Evolutionary conservation across 768 basidiomycete genomes (phyloP), one percentile per base, ranked within the genome.

Genomic region (Amanita thiersii): DNA sequence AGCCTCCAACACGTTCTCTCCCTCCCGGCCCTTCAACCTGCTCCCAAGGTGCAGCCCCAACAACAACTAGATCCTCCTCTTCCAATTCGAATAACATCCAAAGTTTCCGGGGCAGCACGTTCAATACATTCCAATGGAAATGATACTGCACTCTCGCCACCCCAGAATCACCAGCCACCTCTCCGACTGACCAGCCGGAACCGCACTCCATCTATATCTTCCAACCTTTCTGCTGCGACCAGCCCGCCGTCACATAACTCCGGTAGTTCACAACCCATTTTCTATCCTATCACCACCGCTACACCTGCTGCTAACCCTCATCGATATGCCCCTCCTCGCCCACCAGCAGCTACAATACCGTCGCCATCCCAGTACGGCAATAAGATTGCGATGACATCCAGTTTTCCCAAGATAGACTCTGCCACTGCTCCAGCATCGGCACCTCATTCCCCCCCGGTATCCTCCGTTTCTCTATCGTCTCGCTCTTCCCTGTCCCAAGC

Each of bases 381-480:
- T 34, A 63, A 60, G 42, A 49, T 52, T 17, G 48, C 29, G 44
- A 52, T 24, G n/a, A 41, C 15, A 15, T 37, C 36, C 39, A 40
- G 28, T 32, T 40, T 35, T 25, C 23, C 62, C 11, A 76, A 66
- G 48, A 67, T 77, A 20, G 81, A 82, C 47, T 75, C 79, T 6
- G 51, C 66, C 11, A 60, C 65, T 1, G 69, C 80, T 44, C 79
- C 80, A n/a, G 58, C 80, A 3, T 26, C 34, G 4, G 77, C 81
- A 2, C 74, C 81, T 1, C 66, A 78, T 46, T 87, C 86, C 1
- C 86, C 86, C 10, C 79, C 85, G 1, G 63, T 69, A 20, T 88
- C 86, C 15, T 66, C 79, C 0, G 49, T 87, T 11, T 89, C 86
- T 1, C 73, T 80, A 50, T 87, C 86, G n/a, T 86, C 86, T 3